Evolutionary conservation across 192 early-diverging fungal genomes (phyloP), one percentile per base, ranked within the genome.

Genomic region (Powellomyces hirtus): DNA sequence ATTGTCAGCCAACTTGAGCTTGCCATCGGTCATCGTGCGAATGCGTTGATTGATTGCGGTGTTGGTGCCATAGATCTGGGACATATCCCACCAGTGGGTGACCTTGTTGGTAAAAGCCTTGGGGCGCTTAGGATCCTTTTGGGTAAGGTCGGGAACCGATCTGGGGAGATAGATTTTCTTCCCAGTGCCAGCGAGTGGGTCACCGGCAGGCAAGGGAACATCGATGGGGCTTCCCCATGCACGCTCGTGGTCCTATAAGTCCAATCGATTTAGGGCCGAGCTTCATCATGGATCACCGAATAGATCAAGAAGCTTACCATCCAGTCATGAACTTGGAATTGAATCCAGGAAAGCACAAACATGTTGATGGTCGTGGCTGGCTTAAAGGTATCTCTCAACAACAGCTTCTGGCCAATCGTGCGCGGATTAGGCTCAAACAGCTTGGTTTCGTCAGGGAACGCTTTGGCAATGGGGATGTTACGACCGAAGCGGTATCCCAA

Each of bases 241-340:
- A n/a, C n/a, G n/a, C n/a, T n/a, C n/a, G n/a, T n/a, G n/a, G n/a
- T n/a, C n/a, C n/a, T n/a, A n/a, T n/a, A n/a, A n/a, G n/a, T n/a
- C n/a, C n/a, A n/a, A n/a, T n/a, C n/a, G n/a, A n/a, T n/a, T n/a
- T n/a, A n/a, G n/a, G n/a, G n/a, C n/a, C n/a, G n/a, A n/a, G n/a
- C n/a, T n/a, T n/a, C n/a, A n/a, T n/a, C n/a, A n/a, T n/a, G n/a
- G n/a, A n/a, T n/a, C n/a, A n/a, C n/a, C n/a, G n/a, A n/a, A n/a
- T n/a, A n/a, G n/a, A n/a, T n/a, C n/a, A n/a, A n/a, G n/a, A n/a
- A 2, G 26, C 64, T 66, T 38, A 57, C 62, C 62, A 66, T 59
- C 70, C 70, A 74, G 42, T 76, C 75, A 58, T 76, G 75, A 61
- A 66, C 65, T 36, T 68, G 63, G 66, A 76, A 76, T 36, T 76